phyloP scores from a whole-genome alignment of 805 yeast species.

The Ogataea corticis region DNA sequence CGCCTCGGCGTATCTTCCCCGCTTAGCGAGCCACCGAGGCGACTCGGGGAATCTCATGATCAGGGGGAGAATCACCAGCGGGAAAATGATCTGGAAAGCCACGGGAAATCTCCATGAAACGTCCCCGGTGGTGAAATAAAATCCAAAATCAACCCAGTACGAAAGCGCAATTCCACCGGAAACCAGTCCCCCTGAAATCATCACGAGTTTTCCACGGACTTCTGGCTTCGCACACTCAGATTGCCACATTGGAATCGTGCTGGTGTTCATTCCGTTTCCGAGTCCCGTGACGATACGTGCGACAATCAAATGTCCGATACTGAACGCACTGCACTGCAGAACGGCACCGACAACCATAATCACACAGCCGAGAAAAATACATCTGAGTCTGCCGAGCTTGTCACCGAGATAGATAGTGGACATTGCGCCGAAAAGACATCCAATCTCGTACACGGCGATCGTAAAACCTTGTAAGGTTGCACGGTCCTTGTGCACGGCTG shows the following conservation, averaged over 20 bases:
- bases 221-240: constrained; percentile 37
- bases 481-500: constrained; percentile 20
- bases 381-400: constrained; percentile 40
- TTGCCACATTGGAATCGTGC: constrained; percentile 38
- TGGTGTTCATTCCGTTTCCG: constrained; percentile 38
- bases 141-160: constrained; percentile 40
- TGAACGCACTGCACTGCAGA: constrained; percentile 25
- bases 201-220: constrained; percentile 32
- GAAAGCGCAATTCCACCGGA: constrained; percentile 33
- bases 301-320: constrained; percentile 31
- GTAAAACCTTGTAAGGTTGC: constrained; percentile 51
- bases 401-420: constrained; percentile 44
- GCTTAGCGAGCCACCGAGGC: constrained; percentile 44
- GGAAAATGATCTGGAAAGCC: constrained; percentile 36
- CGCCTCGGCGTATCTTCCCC: constrained; percentile 46
- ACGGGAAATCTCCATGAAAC: constrained; percentile 39
- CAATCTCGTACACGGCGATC: constrained; percentile 50
- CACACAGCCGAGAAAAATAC: constrained; percentile 38
- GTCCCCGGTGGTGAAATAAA: constrained; percentile 32
- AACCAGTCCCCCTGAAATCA: constrained; percentile 33
- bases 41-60: constrained; percentile 39
- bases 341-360: constrained; percentile 36
- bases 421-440: constrained; percentile 46
- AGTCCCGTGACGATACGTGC: constrained; percentile 37
- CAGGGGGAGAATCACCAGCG: constrained; percentile 20